Evolutionary conservation across 2,329 filamentous ascomycete genomes (phyloP).

Genomic region (Talaromyces amestolkiae): DNA sequence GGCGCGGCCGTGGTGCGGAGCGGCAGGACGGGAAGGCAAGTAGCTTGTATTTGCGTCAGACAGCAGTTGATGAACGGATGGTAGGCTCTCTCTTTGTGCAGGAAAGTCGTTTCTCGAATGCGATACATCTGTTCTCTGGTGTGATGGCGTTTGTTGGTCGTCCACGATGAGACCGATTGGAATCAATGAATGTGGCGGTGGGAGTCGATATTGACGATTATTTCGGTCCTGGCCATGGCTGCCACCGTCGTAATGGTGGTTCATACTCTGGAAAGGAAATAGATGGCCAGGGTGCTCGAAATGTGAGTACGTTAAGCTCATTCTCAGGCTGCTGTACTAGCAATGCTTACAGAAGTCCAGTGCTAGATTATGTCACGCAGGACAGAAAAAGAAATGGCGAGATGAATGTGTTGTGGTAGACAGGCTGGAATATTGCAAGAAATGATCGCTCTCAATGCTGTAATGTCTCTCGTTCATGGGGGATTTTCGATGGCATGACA

Average conservation of each 20-base stretch:
- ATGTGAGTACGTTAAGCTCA: conserved; percentile 38
- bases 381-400: background rate
- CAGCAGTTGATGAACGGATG: conserved; percentile 42
- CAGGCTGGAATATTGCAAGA: background rate
- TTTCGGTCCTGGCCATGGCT: conserved; percentile 32
- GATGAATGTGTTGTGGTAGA: background rate
- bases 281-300: conserved; percentile 42
- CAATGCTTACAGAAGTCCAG: background rate
- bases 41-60: conserved; percentile 9
- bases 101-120: background rate
- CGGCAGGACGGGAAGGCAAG: conserved; percentile 3
- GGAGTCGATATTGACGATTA: conserved; percentile 40
- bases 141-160: background rate
- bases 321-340: conserved; percentile 2
- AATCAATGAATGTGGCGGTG: conserved; percentile 36
- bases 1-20: background rate
- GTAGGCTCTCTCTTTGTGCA: conserved; percentile 28
- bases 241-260: conserved; percentile 28
- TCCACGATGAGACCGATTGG: conserved; percentile 25
- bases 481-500: background rate
- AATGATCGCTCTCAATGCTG: background rate
- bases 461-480: background rate
- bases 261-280: conserved; percentile 32
- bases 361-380: background rate
- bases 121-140: conserved; percentile 6